A percentile compares a stretch with the other conserved stretches of the same genome.
Conservation (phyloP, 169 alveolate genomes). For the Toxoplasma gondii region DNA sequence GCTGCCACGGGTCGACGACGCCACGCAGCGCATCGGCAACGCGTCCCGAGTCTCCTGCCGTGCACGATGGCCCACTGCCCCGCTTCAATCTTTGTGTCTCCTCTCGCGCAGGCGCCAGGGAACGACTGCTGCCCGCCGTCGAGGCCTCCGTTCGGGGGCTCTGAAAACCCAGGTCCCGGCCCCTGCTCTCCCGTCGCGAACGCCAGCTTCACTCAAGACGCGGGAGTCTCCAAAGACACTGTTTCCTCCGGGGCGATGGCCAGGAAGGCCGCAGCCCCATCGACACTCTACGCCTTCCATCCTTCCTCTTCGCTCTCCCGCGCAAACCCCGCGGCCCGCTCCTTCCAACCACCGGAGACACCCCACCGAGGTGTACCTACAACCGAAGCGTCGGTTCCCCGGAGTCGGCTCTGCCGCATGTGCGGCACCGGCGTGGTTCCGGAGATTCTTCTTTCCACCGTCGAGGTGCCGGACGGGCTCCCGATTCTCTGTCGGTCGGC, state of each 20-base stretch:
- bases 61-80: not conserved
- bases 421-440: not conserved
- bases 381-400: not conserved
- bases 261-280: not conserved
- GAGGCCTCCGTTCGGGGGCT: not conserved
- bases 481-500: not conserved
- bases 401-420: slow-evolving; percentile 13
- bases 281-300: not conserved
- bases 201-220: not conserved
- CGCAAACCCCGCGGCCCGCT: not conserved
- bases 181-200: not conserved
- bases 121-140: not conserved
- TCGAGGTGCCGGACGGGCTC: not conserved
- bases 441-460: slow-evolving; percentile 10
- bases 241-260: not conserved
- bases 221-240: not conserved
- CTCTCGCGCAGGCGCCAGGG: not conserved
- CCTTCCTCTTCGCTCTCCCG: not conserved
- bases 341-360: not conserved
- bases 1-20: not conserved
- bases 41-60: not conserved
- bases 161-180: not conserved
- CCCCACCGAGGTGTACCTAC: not conserved
- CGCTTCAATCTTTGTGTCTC: not conserved
- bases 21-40: not conserved